Evolutionary conservation across 345 rosid genomes (phyloP), one percentile per base, ranked within the genome.

Genomic region (Melastoma malabathricum): DNA sequence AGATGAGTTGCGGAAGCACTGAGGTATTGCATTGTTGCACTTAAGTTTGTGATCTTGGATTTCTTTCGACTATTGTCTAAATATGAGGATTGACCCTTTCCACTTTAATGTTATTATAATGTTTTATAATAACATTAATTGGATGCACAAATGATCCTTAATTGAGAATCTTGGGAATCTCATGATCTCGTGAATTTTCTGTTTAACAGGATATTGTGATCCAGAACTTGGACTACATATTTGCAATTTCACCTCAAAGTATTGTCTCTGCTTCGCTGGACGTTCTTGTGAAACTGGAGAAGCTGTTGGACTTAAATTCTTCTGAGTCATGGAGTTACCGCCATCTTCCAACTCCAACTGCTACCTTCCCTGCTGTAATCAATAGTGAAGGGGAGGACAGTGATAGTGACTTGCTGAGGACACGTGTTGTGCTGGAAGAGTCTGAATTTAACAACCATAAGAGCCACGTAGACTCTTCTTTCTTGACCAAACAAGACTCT

Each of bases 261-360:
- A 77, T 92, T 62, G 80, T 95, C 23, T 74, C 61, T 69, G 64
- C 95, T 43, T 72, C 95, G 13, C 72, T 69, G 16, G 96, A 84
- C 64, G 65, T 87, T 65, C 72, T 92, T 53, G 93, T 80, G 48
- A 72, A 65, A 63, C 89, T 92, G 31, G 98, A 92, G 78, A 84
- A 76, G 65, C 57, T 68, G 34, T 73, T 92, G 58, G 95, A 86
- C 67, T 56, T 57, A 47, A 87, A 84, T 66, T 87, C 98, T 65
- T 80, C 95, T 7, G 97, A 87, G 57, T 50, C 79, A 20, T 92
- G 98, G 98, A 79, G 95, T 72, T 77, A 67, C 29, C 75, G 93
- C 23, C 77, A 85, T 57, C 89, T 87, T 44, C 96, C 96, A 51
- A 79, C 90, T 23, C 88, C 89, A 16, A 84, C 96, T 0, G 96